These are phyloP conservation scores for Fusarium buxicola DNA, from an alignment of 2,329 filamentous ascomycete species.

Conservation along the genomic window DNA sequence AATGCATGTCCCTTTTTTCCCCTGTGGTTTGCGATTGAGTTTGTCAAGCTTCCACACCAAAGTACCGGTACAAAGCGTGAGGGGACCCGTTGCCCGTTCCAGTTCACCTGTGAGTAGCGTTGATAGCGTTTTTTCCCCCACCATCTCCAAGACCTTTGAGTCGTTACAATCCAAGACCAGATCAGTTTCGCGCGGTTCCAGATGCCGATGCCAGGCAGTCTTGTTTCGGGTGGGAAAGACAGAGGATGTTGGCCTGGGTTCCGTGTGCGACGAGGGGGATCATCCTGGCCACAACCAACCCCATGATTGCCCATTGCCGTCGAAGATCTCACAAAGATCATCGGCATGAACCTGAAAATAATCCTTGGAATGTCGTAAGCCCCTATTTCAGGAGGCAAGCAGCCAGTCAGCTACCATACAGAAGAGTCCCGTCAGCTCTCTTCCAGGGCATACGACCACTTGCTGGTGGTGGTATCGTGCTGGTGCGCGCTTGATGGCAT, in stretches of 20 bases:
- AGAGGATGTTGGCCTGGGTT: conserved; percentile 11
- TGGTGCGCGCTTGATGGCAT: conserved; percentile 17
- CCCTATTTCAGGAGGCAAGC: conserved; percentile 27
- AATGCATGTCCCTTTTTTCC: conserved; percentile 39
- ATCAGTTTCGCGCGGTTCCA: background rate
- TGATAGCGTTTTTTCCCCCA: conserved; percentile 28
- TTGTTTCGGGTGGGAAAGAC: conserved; percentile 28
- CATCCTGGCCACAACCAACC: conserved; percentile 12
- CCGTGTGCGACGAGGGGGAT: conserved; percentile 24
- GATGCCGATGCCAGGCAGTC: conserved; percentile 11
- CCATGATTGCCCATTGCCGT: conserved; percentile 22
- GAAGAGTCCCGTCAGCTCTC: conserved; percentile 13
- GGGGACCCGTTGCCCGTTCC: conserved; percentile 20
- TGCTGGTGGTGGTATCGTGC: conserved; percentile 31
- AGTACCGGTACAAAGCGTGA: conserved; percentile 33
- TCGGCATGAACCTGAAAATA: conserved; percentile 22
- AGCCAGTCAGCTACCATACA: conserved; percentile 13
- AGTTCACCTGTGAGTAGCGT: conserved; percentile 27
- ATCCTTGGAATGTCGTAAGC: conserved; percentile 33
- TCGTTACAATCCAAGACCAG: conserved; percentile 15
- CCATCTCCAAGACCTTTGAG: conserved; percentile 34
- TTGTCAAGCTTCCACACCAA: conserved; percentile 32
- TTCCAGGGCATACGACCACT: conserved; percentile 4
- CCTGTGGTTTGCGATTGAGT: conserved; percentile 35
- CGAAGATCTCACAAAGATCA: conserved; percentile 37